A percentile compares a stretch with the other conserved stretches of the same genome.
Evolutionary conservation across 805 yeast genomes (phyloP).

Genomic region (Teunomyces stri): DNA sequence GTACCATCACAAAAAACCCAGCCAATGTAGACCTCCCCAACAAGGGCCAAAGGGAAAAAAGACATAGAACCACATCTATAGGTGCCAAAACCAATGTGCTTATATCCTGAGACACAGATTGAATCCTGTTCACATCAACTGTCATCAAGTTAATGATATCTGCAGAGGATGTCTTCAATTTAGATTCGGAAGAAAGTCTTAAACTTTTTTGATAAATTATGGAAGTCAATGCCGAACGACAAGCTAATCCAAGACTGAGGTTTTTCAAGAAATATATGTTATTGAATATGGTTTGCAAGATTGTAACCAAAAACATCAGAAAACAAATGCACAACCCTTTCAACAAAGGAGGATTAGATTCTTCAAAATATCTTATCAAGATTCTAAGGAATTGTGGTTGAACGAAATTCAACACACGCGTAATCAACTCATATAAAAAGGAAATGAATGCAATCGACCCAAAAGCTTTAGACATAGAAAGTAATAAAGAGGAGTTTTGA

Average conservation of each 20-base stretch:
- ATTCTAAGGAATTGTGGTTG: conserved; percentile 80
- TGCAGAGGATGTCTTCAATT: conserved; percentile 18
- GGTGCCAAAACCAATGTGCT: conserved; percentile 61
- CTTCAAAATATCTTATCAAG: conserved; percentile 61
- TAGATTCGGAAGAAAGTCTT: conserved; percentile 29
- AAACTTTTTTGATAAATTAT: conserved; percentile 21
- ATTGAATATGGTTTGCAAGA: conserved; percentile 57
- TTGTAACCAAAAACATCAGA: conserved; percentile 60
- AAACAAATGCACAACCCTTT: conserved; percentile 63
- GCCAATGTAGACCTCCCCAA: conserved; percentile 22
- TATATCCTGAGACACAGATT: conserved; percentile 31
- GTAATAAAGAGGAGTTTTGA: conserved; percentile 12
- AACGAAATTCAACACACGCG: conserved; percentile 43
- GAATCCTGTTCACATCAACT: conserved; percentile 23
- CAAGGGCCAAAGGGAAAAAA: conserved; percentile 19
- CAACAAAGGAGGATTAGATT: conserved; percentile 44
- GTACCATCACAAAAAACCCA: conserved; percentile 15
- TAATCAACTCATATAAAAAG: conserved; percentile 22
- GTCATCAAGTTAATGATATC: conserved; percentile 24
- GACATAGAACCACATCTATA: conserved; percentile 24
- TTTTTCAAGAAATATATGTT: conserved; percentile 67
- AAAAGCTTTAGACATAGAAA: conserved; percentile 24
- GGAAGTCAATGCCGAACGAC: conserved; percentile 26
- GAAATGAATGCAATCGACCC: conserved; percentile 21
- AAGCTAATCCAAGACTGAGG: conserved; percentile 51